phyloP scores from a whole-genome alignment of 805 yeast genomes.

The Barnettozyma botsteinii region DNA sequence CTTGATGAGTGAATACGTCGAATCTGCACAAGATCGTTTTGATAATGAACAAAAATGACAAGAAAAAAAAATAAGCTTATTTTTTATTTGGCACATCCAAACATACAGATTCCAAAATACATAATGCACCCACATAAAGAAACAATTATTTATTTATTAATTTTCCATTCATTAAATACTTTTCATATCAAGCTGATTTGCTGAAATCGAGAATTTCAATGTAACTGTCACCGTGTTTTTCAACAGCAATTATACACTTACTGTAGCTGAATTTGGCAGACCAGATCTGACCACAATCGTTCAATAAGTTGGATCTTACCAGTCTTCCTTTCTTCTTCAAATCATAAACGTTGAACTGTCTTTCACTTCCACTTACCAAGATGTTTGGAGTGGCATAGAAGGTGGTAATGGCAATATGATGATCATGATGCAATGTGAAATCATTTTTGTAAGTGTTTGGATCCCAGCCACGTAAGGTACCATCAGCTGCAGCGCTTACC shows the following conservation, averaged over 20 bases:
- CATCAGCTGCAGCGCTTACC: constrained; percentile 95
- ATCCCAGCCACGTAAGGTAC: constrained; percentile 89
- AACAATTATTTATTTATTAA: too few relatives aligned
- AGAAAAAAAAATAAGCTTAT: constrained; percentile 2
- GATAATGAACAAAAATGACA: constrained; percentile 2
- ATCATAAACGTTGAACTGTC: constrained; percentile 85
- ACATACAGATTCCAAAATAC: too few relatives aligned
- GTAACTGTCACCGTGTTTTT: constrained; percentile 60
- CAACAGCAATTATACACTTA: constrained; percentile 88
- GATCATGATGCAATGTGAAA: constrained; percentile 62
- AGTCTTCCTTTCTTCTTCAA: constrained; percentile 63
- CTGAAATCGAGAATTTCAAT: constrained; percentile 86
- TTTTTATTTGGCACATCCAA: constrained; percentile 5
- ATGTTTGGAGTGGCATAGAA: constrained; percentile 83
- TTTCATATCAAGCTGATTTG: constrained; percentile 13
- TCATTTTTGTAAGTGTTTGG: constrained; percentile 65
- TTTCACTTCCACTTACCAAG: constrained; percentile 84
- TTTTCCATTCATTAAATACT: too few relatives aligned
- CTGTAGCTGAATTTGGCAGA: constrained; percentile 83
- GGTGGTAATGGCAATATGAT: constrained; percentile 89
- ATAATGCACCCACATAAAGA: too few relatives aligned
- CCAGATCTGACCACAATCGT: constrained; percentile 87
- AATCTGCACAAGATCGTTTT: too few relatives aligned
- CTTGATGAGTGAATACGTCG: too few relatives aligned
- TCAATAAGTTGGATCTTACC: constrained; percentile 61